Evolutionary conservation across 768 basidiomycete genomes (phyloP), one percentile per base, ranked within the genome.

Genomic region (Mycena vitilis): DNA sequence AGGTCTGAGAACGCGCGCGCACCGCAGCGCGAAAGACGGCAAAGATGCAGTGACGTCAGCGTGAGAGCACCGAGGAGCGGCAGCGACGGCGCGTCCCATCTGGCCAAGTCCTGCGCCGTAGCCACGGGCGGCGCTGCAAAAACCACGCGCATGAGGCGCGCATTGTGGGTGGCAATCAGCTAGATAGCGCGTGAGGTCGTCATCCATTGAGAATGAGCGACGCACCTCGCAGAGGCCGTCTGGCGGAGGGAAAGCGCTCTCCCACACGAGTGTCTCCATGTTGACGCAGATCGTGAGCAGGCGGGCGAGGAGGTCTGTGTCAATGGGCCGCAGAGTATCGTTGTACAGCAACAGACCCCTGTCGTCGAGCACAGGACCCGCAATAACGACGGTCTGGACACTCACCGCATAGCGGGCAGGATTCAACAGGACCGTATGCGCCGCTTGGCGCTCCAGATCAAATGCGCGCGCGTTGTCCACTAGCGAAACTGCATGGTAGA

Each of bases 191-290:
- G 45, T 69, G 48, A 58, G 37, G 7, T 8, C 13, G 42, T 15
- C 38, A 34, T 20, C 25, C 42, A n/a, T n/a, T 36, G 48, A 13
- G 23, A 36, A 15, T 58, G 38, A 36, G 63, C n/a, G 25, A 74
- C 76, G 56, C 20, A 81, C 80, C 75, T 83, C 82, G 69, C 78
- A 80, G 20, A 83, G 34, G 11, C 82, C 80, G 71, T 83, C 81
- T 12, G 81, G 81, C 10, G 82, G 82, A 22, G 72, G 73, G 38
- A 74, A 74, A 10, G 75, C 62, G 62, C 79, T 78, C 30, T 61
- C 51, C 82, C 82, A 83, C 13, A 64, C 52, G 52, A 83, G 73
- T 25, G 70, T 69, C 64, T 81, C 79, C 22, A 83, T 69, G 62
- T 74, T 71, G 36, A 40, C 22, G 66, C 76, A 77, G 22, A 70